Conservation (phyloP, 495 filamentous ascomycete species). For the Aspergillus nidulans region DNA sequence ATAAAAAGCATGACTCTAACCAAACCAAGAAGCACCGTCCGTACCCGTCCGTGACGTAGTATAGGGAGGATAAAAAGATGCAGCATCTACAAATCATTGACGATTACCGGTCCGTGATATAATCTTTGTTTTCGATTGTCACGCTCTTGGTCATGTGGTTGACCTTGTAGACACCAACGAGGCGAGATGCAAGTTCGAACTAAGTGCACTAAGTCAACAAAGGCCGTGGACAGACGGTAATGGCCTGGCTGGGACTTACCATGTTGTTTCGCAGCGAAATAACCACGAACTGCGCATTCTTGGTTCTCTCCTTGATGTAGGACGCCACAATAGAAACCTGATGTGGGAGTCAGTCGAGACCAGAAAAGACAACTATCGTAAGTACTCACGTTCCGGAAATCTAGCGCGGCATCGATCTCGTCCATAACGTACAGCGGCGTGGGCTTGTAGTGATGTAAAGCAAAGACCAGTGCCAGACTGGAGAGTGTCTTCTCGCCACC, state of each 20-base stretch:
- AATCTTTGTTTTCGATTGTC: constrained; percentile 89
- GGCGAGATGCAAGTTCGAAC: constrained; percentile 89
- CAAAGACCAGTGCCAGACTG: constrained; percentile 91
- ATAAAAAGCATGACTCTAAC: constrained; percentile 8
- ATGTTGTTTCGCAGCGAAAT: constrained; percentile 98
- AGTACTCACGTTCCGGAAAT: constrained; percentile 87
- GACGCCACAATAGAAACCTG: constrained; percentile 96
- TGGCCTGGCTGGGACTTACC: constrained; percentile 35
- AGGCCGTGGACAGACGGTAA: not conserved
- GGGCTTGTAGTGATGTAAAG: constrained; percentile 95
- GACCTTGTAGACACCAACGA: constrained; percentile 98
- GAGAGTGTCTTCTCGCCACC: constrained; percentile 97
- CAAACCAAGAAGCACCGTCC: constrained; percentile 8
- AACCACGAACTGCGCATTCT: constrained; percentile 98
- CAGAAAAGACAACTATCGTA: not conserved
- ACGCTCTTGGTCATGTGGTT: constrained; percentile 99
- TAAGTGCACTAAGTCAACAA: constrained; percentile 14
- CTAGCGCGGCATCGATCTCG: constrained; percentile 96
- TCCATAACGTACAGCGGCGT: constrained; percentile 99
- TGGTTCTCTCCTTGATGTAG: constrained; percentile 98
- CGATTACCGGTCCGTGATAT: constrained; percentile 51
- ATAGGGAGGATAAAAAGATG: not conserved
- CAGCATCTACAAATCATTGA: constrained; percentile 5
- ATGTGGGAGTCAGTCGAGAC: not conserved
- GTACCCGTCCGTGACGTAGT: constrained; percentile 3